Conservation (phyloP, 2,329 filamentous ascomycete species). For the Fusarium sp. region DNA sequence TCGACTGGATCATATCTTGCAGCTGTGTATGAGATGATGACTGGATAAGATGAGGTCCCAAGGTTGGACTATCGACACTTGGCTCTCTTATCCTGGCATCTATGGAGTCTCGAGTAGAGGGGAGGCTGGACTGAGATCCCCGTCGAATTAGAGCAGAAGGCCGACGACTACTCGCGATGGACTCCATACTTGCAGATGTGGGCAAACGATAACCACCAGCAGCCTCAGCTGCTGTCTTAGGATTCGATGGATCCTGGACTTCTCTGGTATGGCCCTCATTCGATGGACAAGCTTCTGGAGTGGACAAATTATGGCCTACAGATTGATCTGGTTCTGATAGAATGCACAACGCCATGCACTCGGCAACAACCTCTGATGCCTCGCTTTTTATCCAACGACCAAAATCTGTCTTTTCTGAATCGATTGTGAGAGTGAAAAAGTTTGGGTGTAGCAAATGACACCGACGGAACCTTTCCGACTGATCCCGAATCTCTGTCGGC, state of each 20-base stretch:
- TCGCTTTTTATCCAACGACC: constrained; percentile 84
- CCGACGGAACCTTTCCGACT: constrained; percentile 79
- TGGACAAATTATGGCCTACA: constrained; percentile 40
- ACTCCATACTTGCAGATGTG: constrained; percentile 62
- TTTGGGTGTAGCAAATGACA: constrained; percentile 84
- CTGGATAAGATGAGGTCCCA: constrained; percentile 62
- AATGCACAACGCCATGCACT: constrained; percentile 77
- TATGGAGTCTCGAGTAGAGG: constrained; percentile 59
- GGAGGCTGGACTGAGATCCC: constrained; percentile 63
- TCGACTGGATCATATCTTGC: constrained; percentile 70
- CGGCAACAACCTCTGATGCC: constrained; percentile 81
- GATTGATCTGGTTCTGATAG: constrained; percentile 45
- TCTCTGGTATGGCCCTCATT: constrained; percentile 51
- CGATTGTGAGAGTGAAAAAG: constrained; percentile 82
- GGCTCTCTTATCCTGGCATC: constrained; percentile 51
- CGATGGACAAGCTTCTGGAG: constrained; percentile 35
- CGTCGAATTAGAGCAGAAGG: constrained; percentile 53
- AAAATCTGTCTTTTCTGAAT: constrained; percentile 81
- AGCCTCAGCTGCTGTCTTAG: constrained; percentile 51
- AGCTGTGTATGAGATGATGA: constrained; percentile 67
- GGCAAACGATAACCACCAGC: constrained; percentile 64
- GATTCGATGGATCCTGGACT: constrained; percentile 54
- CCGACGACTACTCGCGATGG: constrained; percentile 54
- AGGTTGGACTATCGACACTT: constrained; percentile 70
- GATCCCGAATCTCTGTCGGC: constrained; percentile 78